phyloP scores from a whole-genome alignment of 148 eudicot genomes.

The Diospyros lotus region DNA sequence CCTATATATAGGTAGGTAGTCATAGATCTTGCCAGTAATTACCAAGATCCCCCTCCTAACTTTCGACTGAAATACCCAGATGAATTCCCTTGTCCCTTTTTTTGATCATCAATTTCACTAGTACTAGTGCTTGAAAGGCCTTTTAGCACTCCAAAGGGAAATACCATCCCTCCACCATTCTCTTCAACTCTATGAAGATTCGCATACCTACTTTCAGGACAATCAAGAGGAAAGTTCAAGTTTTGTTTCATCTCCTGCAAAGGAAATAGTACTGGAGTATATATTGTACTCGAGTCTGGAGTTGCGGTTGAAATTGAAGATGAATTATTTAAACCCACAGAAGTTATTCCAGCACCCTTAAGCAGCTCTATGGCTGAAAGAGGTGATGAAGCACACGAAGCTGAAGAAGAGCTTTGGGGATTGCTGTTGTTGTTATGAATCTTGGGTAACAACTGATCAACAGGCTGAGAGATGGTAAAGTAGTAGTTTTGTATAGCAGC shows the following conservation, averaged over 20 bases:
- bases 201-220: slow-evolving; percentile 14
- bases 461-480: slow-evolving; percentile 34
- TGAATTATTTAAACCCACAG: slow-evolving; percentile 43
- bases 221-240: slow-evolving; percentile 28
- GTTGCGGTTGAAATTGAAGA: slow-evolving; percentile 24
- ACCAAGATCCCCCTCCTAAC: slow-evolving; percentile 30
- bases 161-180: slow-evolving; percentile 38
- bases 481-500: slow-evolving; percentile 20
- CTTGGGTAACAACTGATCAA: slow-evolving; percentile 27
- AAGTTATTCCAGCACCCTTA: slow-evolving; percentile 36
- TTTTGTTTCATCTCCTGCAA: slow-evolving; percentile 65
- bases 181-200: slow-evolving; percentile 19
- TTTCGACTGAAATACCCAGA: slow-evolving; percentile 31
- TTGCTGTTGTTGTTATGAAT: slow-evolving; percentile 31
- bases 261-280: slow-evolving; percentile 38
- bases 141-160: slow-evolving; percentile 49
- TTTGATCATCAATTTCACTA: slow-evolving; percentile 36
- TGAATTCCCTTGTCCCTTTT: slow-evolving; percentile 32
- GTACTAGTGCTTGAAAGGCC: slow-evolving; percentile 29
- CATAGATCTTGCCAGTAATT: slow-evolving; percentile 1
- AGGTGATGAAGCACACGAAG: slow-evolving; percentile 15
- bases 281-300: slow-evolving; percentile 30
- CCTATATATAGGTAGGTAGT: background rate
- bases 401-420: slow-evolving; percentile 1
- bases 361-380: slow-evolving; percentile 58